phyloP scores from a whole-genome alignment of 352 stramenopile genomes.

The Pythium plurisporium region DNA sequence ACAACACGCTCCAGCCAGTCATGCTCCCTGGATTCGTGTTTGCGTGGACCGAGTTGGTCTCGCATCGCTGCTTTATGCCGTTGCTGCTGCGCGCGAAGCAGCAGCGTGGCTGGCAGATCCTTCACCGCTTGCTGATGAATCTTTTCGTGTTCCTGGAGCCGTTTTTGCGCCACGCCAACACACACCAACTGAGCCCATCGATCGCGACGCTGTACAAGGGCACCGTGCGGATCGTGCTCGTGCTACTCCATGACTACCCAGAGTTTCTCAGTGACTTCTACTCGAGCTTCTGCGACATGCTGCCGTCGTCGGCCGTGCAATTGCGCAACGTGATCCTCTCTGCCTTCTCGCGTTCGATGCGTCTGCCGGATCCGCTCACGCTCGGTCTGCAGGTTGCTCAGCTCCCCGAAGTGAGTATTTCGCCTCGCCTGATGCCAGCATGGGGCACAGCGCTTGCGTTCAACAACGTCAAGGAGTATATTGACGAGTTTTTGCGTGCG shows the following conservation, averaged over 20 bases:
- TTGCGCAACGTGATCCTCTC: constrained; percentile 98
- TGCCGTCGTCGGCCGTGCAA: constrained; percentile 96
- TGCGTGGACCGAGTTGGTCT: constrained; percentile 98
- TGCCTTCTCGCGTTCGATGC: constrained; percentile 96
- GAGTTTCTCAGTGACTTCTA: constrained; percentile 98
- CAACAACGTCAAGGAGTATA: constrained; percentile 89
- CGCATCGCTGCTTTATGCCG: constrained; percentile 98
- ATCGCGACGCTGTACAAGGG: constrained; percentile 97
- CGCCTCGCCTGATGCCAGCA: constrained; percentile 93
- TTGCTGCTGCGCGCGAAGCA: constrained; percentile 92
- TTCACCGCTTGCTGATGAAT: constrained; percentile 97
- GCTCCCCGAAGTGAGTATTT: constrained; percentile 94
- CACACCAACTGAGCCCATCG: constrained; percentile 81
- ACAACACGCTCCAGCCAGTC: constrained; percentile 96
- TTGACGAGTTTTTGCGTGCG: constrained; percentile 95
- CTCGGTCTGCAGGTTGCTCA: constrained; percentile 97
- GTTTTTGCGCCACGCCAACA: constrained; percentile 89
- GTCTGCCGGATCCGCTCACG: constrained; percentile 96
- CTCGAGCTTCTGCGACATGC: constrained; percentile 97
- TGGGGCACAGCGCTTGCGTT: constrained; percentile 91
- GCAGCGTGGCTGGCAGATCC: constrained; percentile 96
- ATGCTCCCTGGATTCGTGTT: constrained; percentile 97
- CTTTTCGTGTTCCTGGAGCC: constrained; percentile 98
- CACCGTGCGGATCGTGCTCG: constrained; percentile 95
- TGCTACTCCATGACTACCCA: constrained; percentile 98